Evolutionary conservation across 495 filamentous ascomycete species (phyloP).

Genomic region (Talaromyces ruber): DNA sequence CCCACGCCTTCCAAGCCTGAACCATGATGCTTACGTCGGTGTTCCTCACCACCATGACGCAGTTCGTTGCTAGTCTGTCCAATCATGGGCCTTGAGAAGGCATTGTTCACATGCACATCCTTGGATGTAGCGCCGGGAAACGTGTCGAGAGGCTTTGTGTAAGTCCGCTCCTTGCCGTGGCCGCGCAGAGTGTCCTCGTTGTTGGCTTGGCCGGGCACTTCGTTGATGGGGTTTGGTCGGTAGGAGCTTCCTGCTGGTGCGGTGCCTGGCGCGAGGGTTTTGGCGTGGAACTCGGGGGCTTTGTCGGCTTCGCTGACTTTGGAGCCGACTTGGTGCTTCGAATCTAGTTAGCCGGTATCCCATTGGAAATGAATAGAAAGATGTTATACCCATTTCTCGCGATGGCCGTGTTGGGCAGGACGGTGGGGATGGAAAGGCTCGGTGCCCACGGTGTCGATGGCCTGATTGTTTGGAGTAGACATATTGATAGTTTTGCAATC

Average conservation of each 20-base stretch:
- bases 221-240: constrained; percentile 41
- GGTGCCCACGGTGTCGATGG: background rate
- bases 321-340: constrained; percentile 61
- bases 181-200: constrained; percentile 28
- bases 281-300: constrained; percentile 51
- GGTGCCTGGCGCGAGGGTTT: constrained; percentile 54
- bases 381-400: background rate
- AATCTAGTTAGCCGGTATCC: background rate
- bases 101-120: constrained; percentile 55
- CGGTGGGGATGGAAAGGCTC: background rate
- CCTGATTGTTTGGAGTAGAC: background rate
- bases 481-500: background rate
- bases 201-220: constrained; percentile 37
- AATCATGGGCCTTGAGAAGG: constrained; percentile 50
- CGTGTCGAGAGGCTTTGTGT: constrained; percentile 42
- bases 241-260: constrained; percentile 57
- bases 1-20: constrained; percentile 48
- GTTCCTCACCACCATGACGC: constrained; percentile 38
- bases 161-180: constrained; percentile 36
- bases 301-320: constrained; percentile 49
- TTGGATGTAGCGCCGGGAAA: constrained; percentile 54
- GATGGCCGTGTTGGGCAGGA: background rate
- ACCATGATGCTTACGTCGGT: constrained; percentile 43
- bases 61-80: constrained; percentile 55
- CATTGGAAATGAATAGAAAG: background rate